Evolutionary conservation across 2,329 filamentous ascomycete species (phyloP).

Genomic region (Fusarium beomiforme): DNA sequence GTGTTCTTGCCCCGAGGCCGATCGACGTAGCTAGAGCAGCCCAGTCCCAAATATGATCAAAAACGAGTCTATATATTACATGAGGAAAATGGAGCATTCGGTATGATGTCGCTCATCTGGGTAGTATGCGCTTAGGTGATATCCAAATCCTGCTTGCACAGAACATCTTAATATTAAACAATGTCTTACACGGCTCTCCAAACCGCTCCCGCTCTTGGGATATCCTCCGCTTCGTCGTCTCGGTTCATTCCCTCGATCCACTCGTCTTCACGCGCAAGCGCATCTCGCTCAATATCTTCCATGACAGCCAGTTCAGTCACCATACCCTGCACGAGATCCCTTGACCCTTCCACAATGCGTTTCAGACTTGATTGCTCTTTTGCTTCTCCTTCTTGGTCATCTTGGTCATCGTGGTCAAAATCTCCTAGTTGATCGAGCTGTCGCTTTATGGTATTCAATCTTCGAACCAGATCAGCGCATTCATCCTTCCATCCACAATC

Average conservation of each 20-base stretch:
- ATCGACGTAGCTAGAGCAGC: constrained; percentile 9
- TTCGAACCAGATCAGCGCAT: constrained; percentile 60
- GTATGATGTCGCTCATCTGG: constrained; percentile 17
- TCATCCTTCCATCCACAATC: constrained; percentile 69
- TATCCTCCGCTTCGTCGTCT: constrained; percentile 50
- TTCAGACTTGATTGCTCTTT: constrained; percentile 52
- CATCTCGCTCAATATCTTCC: constrained; percentile 68
- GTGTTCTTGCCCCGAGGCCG: not conserved
- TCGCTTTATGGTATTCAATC: constrained; percentile 64
- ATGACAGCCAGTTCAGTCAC: constrained; percentile 70
- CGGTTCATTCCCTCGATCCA: constrained; percentile 68
- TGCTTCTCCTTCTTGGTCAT: constrained; percentile 3
- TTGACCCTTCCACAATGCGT: constrained; percentile 59
- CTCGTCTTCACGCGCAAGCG: constrained; percentile 63
- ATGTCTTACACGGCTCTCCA: constrained; percentile 54
- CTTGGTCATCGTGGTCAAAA: constrained; percentile 12
- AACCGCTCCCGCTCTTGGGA: constrained; percentile 56
- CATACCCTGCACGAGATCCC: constrained; percentile 66
- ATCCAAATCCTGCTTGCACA: not conserved
- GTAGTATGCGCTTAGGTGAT: constrained; percentile 3
- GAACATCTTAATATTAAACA: not conserved
- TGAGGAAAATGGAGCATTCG: constrained; percentile 17
- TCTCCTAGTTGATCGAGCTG: constrained; percentile 59
- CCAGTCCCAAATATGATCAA: constrained; percentile 2
- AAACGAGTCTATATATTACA: constrained; percentile 22